Evolutionary conservation across 768 basidiomycete species (phyloP), one percentile per base, ranked within the genome.

Genomic region (Tulasnella sp.): DNA sequence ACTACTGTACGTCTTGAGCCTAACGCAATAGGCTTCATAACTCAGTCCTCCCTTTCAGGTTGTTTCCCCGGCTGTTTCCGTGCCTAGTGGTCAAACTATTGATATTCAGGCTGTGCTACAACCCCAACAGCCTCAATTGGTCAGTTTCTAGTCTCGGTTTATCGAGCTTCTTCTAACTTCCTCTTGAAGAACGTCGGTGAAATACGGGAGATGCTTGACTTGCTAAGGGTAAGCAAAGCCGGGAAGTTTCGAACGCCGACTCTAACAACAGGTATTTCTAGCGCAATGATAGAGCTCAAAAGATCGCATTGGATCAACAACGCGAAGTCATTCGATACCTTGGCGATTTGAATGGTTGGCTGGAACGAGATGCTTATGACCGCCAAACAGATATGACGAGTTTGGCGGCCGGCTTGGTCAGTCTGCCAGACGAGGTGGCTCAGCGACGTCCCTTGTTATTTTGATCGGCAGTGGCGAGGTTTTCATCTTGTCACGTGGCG

Each of bases 321-420:
- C 78, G 77, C 31, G 82, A 82, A 46, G 50, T 83, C 11, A 81
- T 82, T 58, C 87, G 92, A 76, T 95, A 96, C 82, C 92, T 96
- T 90, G 84, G 89, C 73, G 90, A 88, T 1, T 86, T 96, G 46
- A 96, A 96, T 82, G 89, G 90, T 46, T 96, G 95, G 95, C 86
- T 96, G 22, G 91, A 89, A 79, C 89, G 91, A 44, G 95, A 96
- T 46, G 11, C 18, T 12, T 2, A 14, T 46, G 46, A 46, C 11
- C 46, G 46, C 11, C 46, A 20, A 46, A 88, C 89, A 4, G 94
- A 95, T 84, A 86, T 95, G 50, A 89, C 89, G 24, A 90, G 90
- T 12, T 90, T 96, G 11, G 87, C 90, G 64, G 91, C 90, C 22
- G 89, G 93, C 14, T 87, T 96, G 7, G 88, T 90, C 82, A 86